phyloP scores from a whole-genome alignment of 192 early-diverging fungal genomes.

The Coemansia sp. region DNA sequence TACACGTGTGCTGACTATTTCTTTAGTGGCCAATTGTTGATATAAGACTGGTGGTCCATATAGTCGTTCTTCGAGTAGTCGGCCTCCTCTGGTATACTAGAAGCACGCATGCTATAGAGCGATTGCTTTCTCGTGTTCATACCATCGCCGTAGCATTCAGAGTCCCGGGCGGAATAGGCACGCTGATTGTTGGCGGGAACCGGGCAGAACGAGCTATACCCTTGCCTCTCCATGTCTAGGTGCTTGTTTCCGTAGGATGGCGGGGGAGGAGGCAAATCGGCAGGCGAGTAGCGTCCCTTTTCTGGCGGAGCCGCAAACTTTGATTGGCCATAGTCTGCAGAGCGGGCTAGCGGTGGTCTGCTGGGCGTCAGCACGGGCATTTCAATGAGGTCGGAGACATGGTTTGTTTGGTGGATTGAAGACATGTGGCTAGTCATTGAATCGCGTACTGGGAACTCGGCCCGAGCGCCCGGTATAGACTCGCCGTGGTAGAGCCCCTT shows the following conservation, averaged over 20 bases:
- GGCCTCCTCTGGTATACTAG: conserved; percentile 35
- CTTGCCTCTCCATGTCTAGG: conserved; percentile 9
- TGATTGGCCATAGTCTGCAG: not conserved
- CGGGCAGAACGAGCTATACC: conserved; percentile 45
- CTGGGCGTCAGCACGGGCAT: conserved; percentile 5
- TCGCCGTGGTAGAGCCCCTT: conserved; percentile 34
- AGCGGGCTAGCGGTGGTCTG: not conserved
- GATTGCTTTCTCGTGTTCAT: conserved; percentile 21
- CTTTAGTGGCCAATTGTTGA: conserved; percentile 45
- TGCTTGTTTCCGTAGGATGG: not conserved
- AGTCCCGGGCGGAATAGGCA: not conserved
- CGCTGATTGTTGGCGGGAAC: conserved; percentile 8
- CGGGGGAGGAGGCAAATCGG: not conserved
- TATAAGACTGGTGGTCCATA: conserved; percentile 23
- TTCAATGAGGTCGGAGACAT: not conserved
- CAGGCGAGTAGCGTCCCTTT: not conserved
- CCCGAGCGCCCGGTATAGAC: conserved; percentile 16
- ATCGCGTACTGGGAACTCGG: conserved; percentile 10
- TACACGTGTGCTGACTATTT: not conserved
- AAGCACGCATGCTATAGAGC: conserved; percentile 34
- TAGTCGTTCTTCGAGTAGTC: conserved; percentile 46
- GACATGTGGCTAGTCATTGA: not conserved
- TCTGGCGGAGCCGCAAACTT: not conserved
- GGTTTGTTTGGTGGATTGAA: not conserved
- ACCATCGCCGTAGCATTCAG: conserved; percentile 14